phyloP scores from a whole-genome alignment of 2,329 filamentous ascomycete species.

The Camillea tinctor region DNA sequence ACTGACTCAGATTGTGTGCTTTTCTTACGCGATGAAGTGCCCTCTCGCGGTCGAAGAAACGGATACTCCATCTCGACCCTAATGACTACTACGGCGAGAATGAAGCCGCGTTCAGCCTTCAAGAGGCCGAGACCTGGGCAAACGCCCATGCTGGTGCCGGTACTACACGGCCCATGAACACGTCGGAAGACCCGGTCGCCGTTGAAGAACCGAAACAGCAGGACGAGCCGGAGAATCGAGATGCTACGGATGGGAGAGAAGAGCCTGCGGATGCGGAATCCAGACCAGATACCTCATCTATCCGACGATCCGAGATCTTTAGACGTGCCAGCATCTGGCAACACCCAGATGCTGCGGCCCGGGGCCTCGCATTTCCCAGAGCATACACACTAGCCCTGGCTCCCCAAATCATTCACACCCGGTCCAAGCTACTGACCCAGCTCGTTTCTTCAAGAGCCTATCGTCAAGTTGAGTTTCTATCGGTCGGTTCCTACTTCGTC shows the following conservation, averaged over 20 bases:
- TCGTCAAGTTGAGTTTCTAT: constrained; percentile 87
- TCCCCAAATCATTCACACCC: constrained; percentile 82
- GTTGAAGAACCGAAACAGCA: background rate
- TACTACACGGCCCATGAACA: constrained; percentile 2
- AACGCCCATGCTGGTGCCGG: constrained; percentile 34
- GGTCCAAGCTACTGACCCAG: constrained; percentile 72
- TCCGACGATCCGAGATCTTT: constrained; percentile 28
- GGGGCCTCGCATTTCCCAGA: constrained; percentile 60
- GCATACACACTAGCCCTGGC: constrained; percentile 81
- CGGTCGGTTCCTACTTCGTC: constrained; percentile 91
- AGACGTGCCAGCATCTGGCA: constrained; percentile 39
- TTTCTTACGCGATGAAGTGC: constrained; percentile 61
- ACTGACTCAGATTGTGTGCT: constrained; percentile 62
- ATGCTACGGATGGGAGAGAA: background rate
- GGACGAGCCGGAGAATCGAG: background rate
- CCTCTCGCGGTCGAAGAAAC: constrained; percentile 88
- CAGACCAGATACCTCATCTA: background rate
- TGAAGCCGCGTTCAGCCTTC: constrained; percentile 81
- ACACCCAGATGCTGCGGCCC: constrained; percentile 32
- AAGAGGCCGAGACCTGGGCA: constrained; percentile 78
- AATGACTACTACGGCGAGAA: constrained; percentile 86
- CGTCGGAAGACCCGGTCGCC: background rate
- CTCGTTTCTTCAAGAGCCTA: constrained; percentile 89
- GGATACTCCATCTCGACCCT: constrained; percentile 83
- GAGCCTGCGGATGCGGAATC: background rate